Evolutionary conservation across 2,329 filamentous ascomycete genomes (phyloP), one percentile per base, ranked within the genome.

Genomic region (Aspergillus floridensis): DNA sequence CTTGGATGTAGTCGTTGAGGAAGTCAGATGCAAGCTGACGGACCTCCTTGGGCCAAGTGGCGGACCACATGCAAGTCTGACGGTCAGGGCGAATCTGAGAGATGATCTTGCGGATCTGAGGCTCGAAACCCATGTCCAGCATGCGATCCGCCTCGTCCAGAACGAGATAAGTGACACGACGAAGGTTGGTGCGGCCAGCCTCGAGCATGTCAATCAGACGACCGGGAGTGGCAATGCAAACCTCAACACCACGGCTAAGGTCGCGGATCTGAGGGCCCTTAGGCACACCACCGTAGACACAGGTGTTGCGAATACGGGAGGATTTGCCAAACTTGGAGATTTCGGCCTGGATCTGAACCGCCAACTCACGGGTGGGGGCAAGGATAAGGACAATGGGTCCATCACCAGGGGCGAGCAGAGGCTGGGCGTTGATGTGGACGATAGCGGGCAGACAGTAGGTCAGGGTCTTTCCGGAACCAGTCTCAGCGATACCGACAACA

Each of bases 91-190:
- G 92, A 79, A 98, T 98, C 81, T 99, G 95, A 65, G 90, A 86
- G 69, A 99, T 93, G 67, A 99, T 98, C 84, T 98, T 98, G 82
- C 95, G 92, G 72, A 99, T 98, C 79, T 98, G 95, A 67, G 95
- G 95, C 82, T 99, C 95, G 81, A 99, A 98, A 87, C 95, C 95
- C 95, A 99, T 99, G 82, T 99, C 95, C 76, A 99, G 85, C 95
- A 99, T 99, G 74, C 95, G 93, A 81, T 99, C 95, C 76, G 95
- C 95, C 83, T 99, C 95, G 72, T 99, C 95, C 65, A 99, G 92
- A 68, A 98, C 95, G 59, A 99, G 84, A 81, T 99, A 99, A 58
- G 95, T 99, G 63, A 98, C 93, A 77, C 95, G 92, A 67, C 93
- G 93, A 65, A 99, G 87, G 82, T 99, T 98, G 71, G 95, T 99